Evolutionary conservation across 495 filamentous ascomycete species (phyloP).

Genomic region (Aspergillus steynii): DNA sequence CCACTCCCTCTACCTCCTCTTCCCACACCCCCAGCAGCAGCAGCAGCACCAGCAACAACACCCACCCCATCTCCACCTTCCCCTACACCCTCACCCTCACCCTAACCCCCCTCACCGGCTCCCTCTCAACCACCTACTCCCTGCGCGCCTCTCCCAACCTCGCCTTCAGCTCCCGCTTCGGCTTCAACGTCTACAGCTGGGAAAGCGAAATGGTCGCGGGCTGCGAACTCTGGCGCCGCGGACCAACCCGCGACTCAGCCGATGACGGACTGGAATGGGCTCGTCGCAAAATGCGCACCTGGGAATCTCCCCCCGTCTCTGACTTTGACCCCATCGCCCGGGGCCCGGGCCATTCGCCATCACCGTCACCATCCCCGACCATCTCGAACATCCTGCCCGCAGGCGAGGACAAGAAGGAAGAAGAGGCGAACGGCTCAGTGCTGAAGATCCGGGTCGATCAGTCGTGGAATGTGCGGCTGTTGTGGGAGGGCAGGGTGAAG

Average conservation of each 20-base stretch:
- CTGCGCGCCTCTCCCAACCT: constrained; percentile 79
- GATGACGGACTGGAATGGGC: constrained; percentile 50
- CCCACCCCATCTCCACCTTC: constrained; percentile 59
- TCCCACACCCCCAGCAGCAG: constrained; percentile 92
- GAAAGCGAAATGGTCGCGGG: constrained; percentile 91
- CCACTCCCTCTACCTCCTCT: constrained; percentile 76
- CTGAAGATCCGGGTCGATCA: constrained; percentile 87
- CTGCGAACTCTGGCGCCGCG: constrained; percentile 79
- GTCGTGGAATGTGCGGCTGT: constrained; percentile 74
- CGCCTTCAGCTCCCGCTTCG: constrained; percentile 84
- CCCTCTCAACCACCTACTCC: constrained; percentile 84
- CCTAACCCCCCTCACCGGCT: constrained; percentile 90
- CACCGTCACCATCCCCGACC: not conserved
- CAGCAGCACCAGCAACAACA: constrained; percentile 83
- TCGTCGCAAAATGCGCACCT: constrained; percentile 39
- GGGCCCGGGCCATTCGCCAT: too few relatives aligned
- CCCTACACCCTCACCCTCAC: constrained; percentile 92
- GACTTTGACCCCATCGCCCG: too few relatives aligned
- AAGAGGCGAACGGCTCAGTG: constrained; percentile 77
- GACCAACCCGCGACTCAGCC: constrained; percentile 34
- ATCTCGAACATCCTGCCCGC: constrained; percentile 2
- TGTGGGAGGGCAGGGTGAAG: constrained; percentile 95
- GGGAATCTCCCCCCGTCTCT: constrained; percentile 25
- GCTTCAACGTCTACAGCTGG: constrained; percentile 98
- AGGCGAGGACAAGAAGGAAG: constrained; percentile 35